These are phyloP conservation scores for Leucosporidium scottii DNA, from an alignment of 768 basidiomycete genomes.

Conservation along the genomic window DNA sequence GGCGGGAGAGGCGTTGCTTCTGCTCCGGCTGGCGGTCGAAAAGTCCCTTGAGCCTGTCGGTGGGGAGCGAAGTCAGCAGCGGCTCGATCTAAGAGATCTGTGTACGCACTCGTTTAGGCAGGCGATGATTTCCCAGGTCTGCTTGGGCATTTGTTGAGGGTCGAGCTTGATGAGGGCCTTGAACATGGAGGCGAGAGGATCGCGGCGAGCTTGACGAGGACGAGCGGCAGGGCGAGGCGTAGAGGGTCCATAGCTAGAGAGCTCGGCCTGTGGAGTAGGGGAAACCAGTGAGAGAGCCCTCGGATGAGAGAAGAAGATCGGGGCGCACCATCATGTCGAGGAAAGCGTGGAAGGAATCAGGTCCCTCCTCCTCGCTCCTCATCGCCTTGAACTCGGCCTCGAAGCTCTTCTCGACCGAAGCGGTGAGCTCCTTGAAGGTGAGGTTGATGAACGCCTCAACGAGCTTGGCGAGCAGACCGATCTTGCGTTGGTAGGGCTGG, in stretches of 20 bases:
- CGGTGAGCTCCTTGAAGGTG: constrained; percentile 72
- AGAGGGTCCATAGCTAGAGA: background rate
- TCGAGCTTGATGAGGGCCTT: constrained; percentile 9
- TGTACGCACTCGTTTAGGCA: constrained; percentile 11
- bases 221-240: background rate
- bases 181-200: constrained; percentile 17
- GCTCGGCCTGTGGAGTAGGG: constrained; percentile 1
- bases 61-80: background rate
- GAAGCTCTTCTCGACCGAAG: constrained; percentile 73
- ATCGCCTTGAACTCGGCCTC: constrained; percentile 49
- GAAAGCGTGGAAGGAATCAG: constrained; percentile 6
- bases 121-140: constrained; percentile 11
- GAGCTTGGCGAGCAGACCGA: constrained; percentile 51
- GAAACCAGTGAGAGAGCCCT: too few species aligned
- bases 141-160: constrained; percentile 1
- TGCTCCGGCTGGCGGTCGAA: constrained; percentile 10
- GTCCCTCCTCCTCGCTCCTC: background rate
- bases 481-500: constrained; percentile 47
- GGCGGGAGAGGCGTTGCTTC: constrained; percentile 9
- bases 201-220: background rate
- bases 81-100: too few species aligned
- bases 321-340: constrained; percentile 7
- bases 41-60: constrained; percentile 6
- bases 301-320: background rate
- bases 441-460: constrained; percentile 74